These are phyloP conservation scores for Edaphochlamys debaryana DNA, from an alignment of 139 green algal genomes.

Conservation along the genomic window DNA sequence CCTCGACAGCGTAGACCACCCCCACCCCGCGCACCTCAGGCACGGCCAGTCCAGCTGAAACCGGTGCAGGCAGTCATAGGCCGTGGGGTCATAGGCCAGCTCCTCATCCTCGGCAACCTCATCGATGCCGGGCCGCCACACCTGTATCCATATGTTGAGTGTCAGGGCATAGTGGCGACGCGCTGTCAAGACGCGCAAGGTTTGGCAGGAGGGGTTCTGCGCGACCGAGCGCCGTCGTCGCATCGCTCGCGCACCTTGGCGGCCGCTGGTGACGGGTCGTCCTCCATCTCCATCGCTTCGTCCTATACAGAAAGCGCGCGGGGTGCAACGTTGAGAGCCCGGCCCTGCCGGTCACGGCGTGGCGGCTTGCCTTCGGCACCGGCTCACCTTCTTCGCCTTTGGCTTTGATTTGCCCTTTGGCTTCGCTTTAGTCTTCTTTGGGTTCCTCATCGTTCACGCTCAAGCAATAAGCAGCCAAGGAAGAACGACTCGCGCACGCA, in stretches of 20 bases:
- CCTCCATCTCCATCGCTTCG: conserved; percentile 14
- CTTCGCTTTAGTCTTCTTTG: conserved; percentile 47
- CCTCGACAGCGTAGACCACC: too few species aligned
- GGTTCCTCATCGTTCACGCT: conserved; percentile 40
- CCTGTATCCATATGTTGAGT: conserved; percentile 55
- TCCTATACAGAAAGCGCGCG: neutral
- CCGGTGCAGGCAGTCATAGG: conserved; percentile 95
- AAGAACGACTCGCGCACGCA: too few species aligned
- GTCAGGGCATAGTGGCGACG: neutral
- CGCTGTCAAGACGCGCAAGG: too few species aligned
- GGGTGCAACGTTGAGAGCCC: too few species aligned
- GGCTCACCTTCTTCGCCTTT: conserved; percentile 7
- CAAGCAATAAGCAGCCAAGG: neutral
- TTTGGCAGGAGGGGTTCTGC: too few species aligned
- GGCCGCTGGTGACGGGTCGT: conserved; percentile 6
- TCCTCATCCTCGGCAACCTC: conserved; percentile 88
- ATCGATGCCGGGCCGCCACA: conserved; percentile 85
- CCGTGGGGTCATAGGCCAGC: conserved; percentile 94
- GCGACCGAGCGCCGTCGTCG: neutral
- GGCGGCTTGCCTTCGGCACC: neutral
- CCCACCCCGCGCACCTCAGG: conserved; percentile 81
- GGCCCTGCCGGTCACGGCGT: too few species aligned
- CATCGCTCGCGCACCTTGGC: conserved; percentile 17
- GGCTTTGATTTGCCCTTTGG: conserved; percentile 19
- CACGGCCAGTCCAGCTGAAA: conserved; percentile 93